These are phyloP conservation scores for Magnolia changhungtana DNA, from an alignment of 164 flowering plant species.

Conservation along the genomic window DNA sequence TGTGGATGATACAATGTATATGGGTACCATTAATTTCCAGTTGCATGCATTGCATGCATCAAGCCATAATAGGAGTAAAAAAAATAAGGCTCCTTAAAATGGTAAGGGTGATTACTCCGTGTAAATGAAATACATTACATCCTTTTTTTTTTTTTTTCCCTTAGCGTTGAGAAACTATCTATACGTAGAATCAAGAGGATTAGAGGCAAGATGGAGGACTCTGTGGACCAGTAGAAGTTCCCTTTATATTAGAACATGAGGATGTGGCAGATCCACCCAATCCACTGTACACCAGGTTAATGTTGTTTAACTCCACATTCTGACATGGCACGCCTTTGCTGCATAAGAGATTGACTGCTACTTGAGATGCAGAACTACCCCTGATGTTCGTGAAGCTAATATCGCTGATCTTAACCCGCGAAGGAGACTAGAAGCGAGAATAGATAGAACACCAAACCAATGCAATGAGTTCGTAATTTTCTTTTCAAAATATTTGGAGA, in stretches of 20 bases:
- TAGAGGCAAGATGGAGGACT: constrained; percentile 10
- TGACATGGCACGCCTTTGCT: constrained; percentile 42
- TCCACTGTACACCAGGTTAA: constrained; percentile 32
- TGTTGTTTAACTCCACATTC: constrained; percentile 31
- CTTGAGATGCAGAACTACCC: constrained; percentile 37
- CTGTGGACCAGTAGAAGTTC: not conserved
- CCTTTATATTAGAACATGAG: constrained; percentile 20
- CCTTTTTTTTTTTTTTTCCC: no score
- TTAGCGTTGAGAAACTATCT: not conserved
- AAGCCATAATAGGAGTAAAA: no score
- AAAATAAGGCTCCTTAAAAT: no score
- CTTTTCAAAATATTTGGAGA: not conserved
- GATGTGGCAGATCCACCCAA: constrained; percentile 12
- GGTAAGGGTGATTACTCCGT: no score
- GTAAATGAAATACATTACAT: no score
- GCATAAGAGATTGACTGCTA: constrained; percentile 38
- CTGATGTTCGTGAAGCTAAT: constrained; percentile 45
- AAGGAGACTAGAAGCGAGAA: not conserved
- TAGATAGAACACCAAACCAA: not conserved
- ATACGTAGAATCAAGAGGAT: not conserved
- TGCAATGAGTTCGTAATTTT: not conserved
- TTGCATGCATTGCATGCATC: no score
- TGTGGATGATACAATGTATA: no score
- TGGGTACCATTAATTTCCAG: no score
- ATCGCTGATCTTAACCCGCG: constrained; percentile 32